These are phyloP conservation scores for Arbutus unedo DNA, from an alignment of 148 eudicot genomes.

Conservation along the genomic window DNA sequence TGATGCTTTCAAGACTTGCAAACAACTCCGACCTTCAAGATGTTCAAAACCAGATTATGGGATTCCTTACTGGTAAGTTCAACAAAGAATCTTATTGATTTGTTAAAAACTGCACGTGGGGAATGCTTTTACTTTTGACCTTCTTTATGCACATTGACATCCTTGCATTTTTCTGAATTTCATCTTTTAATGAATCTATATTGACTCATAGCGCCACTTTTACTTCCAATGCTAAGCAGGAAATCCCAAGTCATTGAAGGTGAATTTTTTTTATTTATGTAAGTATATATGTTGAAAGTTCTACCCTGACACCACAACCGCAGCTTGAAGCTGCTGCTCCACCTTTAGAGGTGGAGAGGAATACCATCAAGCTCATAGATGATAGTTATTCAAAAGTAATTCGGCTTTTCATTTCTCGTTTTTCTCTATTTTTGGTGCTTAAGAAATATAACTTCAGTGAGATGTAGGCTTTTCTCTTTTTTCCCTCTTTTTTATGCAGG, in stretches of 20 bases:
- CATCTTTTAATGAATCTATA: background rate
- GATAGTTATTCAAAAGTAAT: background rate
- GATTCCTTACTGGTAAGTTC: conserved; percentile 60
- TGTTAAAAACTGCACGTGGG: background rate
- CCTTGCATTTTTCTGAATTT: background rate
- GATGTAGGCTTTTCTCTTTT: background rate
- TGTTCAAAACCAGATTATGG: conserved; percentile 55
- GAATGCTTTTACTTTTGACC: background rate
- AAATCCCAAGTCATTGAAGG: background rate
- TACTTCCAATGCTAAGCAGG: background rate
- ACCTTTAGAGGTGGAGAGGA: background rate
- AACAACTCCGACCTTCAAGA: conserved; percentile 53
- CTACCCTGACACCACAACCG: background rate
- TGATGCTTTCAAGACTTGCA: conserved; percentile 59
- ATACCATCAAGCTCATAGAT: background rate
- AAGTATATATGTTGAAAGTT: background rate
- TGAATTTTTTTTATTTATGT: background rate
- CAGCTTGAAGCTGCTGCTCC: background rate
- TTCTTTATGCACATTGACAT: background rate
- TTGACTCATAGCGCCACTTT: background rate
- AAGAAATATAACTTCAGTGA: background rate
- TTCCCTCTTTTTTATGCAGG: background rate
- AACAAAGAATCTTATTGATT: background rate
- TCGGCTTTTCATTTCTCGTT: background rate
- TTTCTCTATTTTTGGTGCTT: background rate